These are phyloP conservation scores for Petasospora rhodanensis DNA, from an alignment of 1,139 yeast species.

Conservation along the genomic window DNA sequence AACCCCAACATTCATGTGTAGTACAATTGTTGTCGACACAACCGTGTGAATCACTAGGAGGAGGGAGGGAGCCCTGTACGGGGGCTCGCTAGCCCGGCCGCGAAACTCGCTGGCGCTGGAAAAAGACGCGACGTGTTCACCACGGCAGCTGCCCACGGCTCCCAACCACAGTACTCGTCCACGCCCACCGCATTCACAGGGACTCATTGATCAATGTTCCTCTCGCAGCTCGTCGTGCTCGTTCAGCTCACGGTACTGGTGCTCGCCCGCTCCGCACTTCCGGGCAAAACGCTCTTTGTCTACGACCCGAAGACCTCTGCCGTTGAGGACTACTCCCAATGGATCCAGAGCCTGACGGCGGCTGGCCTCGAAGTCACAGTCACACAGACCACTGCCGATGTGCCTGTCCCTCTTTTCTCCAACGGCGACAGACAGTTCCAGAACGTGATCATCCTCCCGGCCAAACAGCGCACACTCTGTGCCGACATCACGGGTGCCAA, in stretches of 20 bases:
- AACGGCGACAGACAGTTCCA: constrained; percentile 45
- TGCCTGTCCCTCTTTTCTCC: constrained; percentile 36
- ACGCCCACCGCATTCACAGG: not conserved
- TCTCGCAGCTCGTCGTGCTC: not conserved
- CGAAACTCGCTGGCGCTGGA: too few species aligned
- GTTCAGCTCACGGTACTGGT: not conserved
- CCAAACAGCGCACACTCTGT: constrained; percentile 38
- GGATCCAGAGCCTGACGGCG: constrained; percentile 6
- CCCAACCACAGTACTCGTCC: not conserved
- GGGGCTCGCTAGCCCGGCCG: too few species aligned
- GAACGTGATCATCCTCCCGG: constrained; percentile 52
- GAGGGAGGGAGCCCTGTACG: too few species aligned
- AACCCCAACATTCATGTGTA: too few species aligned
- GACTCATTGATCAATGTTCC: too few species aligned
- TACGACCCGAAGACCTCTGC: constrained; percentile 11
- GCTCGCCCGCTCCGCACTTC: constrained; percentile 8
- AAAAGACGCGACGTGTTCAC: constrained; percentile 2
- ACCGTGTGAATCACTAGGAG: too few species aligned
- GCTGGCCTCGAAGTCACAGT: constrained; percentile 11
- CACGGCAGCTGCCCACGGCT: not conserved
- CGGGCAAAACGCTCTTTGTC: constrained; percentile 11
- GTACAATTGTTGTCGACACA: too few species aligned
- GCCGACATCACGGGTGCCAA: constrained; percentile 37
- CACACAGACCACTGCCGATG: constrained; percentile 18
- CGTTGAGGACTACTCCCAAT: constrained; percentile 6